phyloP scores from a whole-genome alignment of 2,329 filamentous ascomycete species.

The Talaromyces sp. region DNA sequence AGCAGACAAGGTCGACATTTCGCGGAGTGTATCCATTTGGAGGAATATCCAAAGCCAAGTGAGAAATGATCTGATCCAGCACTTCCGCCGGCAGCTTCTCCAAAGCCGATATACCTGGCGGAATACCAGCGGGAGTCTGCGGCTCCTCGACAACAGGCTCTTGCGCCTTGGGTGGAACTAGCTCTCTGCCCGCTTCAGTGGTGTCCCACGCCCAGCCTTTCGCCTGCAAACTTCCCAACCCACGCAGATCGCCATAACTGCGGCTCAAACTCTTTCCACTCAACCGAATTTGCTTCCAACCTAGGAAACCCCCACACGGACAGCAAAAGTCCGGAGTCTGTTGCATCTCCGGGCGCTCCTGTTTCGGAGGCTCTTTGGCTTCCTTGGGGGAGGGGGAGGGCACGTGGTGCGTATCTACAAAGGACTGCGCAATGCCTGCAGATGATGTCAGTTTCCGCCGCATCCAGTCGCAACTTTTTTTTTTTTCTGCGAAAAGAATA shows the following conservation, averaged over 20 bases:
- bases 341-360: conserved; percentile 35
- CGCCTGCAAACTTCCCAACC: conserved; percentile 37
- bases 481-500: too few species aligned
- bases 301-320: conserved; percentile 48
- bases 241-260: conserved; percentile 48
- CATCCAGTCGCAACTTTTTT: too few species aligned
- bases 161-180: conserved; percentile 18
- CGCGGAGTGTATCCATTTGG: conserved; percentile 75
- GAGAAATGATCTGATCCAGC: conserved; percentile 72
- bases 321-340: conserved; percentile 48
- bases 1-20: conserved; percentile 76
- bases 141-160: conserved; percentile 23
- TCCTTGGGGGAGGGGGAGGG: conserved; percentile 33
- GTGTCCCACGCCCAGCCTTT: conserved; percentile 49
- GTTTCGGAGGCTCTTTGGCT: conserved; percentile 24
- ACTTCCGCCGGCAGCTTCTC: conserved; percentile 72
- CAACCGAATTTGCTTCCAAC: conserved; percentile 50
- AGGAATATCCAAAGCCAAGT: conserved; percentile 72
- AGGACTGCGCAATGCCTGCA: conserved; percentile 48
- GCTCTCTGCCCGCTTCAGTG: conserved; percentile 23
- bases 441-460: conserved; percentile 3
- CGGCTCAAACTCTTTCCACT: conserved; percentile 48
- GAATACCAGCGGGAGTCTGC: conserved; percentile 19
- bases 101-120: conserved; percentile 53
- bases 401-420: conserved; percentile 43